phyloP scores from a whole-genome alignment of 441 rosid genomes.

The Monsonia emarginata region DNA sequence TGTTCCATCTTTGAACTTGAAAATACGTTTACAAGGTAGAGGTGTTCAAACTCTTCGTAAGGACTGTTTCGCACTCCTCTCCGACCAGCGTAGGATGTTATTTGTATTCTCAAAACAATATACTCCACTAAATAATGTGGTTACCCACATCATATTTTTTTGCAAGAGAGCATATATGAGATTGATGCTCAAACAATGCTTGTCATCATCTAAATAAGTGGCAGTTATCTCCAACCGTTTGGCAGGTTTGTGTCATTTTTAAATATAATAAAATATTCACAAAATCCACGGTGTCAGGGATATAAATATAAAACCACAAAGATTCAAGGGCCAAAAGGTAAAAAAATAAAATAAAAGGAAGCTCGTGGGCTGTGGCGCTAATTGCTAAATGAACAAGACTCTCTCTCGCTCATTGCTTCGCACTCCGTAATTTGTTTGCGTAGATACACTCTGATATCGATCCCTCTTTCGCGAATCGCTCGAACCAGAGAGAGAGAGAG shows the following conservation, averaged over 20 bases:
- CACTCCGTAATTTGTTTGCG: neutral
- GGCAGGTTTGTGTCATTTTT: neutral
- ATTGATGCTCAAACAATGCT: no score
- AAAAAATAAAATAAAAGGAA: neutral
- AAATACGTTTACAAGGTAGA: no score
- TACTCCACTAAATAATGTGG: no score
- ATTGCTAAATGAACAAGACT: neutral
- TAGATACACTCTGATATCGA: neutral
- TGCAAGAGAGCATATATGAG: no score
- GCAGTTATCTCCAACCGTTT: neutral
- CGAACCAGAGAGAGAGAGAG: no score
- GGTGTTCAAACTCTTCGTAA: no score
- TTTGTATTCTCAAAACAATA: no score
- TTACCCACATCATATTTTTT: no score
- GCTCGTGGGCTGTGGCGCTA: constrained; percentile 7
- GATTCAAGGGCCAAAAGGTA: neutral
- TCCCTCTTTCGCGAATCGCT: neutral
- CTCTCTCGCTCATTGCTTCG: neutral
- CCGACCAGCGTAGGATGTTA: no score
- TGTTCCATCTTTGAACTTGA: no score
- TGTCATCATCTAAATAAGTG: neutral
- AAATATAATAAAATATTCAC: neutral
- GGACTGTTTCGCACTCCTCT: no score
- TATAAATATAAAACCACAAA: neutral
- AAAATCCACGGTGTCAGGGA: neutral